A percentile compares a stretch with the other conserved stretches of the same genome.
These are phyloP conservation scores for Plasmodium vivax DNA, from an alignment of 169 alveolate genomes.

Conservation along the genomic window DNA sequence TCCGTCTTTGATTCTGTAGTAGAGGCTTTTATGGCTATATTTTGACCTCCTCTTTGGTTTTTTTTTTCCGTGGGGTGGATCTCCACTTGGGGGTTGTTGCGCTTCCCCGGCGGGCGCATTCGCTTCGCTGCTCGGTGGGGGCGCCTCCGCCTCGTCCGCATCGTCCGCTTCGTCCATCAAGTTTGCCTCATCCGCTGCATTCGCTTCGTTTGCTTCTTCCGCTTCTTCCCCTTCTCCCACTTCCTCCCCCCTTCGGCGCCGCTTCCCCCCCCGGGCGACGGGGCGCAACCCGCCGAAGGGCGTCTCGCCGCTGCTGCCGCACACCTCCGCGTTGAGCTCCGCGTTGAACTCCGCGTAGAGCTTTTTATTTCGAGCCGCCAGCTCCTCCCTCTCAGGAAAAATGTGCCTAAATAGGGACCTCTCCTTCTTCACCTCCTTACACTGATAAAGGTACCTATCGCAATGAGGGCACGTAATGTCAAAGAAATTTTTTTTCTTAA, in stretches of 20 bases:
- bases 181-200: not conserved
- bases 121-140: not conserved
- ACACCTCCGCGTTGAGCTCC: not conserved
- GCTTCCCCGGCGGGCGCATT: not conserved
- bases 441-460: slow-evolving; percentile 39
- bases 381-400: not conserved
- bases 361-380: not conserved
- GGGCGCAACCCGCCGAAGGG: not conserved
- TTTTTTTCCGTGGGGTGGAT: not conserved
- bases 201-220: not conserved
- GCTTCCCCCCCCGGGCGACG: not conserved
- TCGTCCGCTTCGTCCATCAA: not conserved
- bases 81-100: not conserved
- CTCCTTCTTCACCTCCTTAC: slow-evolving; percentile 48
- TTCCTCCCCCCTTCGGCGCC: not conserved
- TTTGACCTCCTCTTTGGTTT: not conserved
- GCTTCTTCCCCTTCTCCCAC: not conserved
- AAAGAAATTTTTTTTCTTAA: slow-evolving; percentile 31
- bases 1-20: not conserved
- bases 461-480: slow-evolving; percentile 55
- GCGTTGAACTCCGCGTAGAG: not conserved
- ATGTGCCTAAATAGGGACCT: slow-evolving; percentile 9
- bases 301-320: not conserved
- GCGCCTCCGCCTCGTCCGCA: not conserved
- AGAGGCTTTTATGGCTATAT: not conserved